Base-by-base conservation (phyloP, 306 rosid species). In the Glycine tomentella region DNA sequence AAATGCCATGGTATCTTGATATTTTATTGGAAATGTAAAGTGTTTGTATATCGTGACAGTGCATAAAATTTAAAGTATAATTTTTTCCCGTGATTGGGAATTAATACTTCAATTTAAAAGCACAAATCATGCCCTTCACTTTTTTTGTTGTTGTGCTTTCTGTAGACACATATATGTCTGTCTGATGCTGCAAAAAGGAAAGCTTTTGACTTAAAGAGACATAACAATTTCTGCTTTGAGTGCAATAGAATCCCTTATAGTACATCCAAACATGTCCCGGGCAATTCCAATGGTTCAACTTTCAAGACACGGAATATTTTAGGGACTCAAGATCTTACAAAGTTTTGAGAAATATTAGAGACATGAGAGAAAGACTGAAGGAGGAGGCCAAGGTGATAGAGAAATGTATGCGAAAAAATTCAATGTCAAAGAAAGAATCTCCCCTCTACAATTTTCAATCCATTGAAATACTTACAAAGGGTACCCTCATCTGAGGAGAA, bases 351-450 rank as follows among this genome's bases (percentile, higher is more conserved):
- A 86, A 87, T 3, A 72, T 91, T 38, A 87, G 69, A 69, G 90
- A 88, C 11, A 75, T 91, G 25, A 89, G 92, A 84, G 97, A 91
- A 61, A 89, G 86, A 64, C 81, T 95, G 44, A 89, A 85, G 84
- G 96, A 95, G 56, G 99, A 95, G 40, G 86, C 90, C 3, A 90
- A 71, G 83, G 99, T 95, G 83, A 95, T 93, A 46, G 94, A 95
- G 83, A 93, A 84, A 34, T 95, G 98, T 66, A 55, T 93, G 79
- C 76, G 74, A 55, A 71, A 81, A 53, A 95, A 88, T 45, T 87
- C 89, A 44, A 42, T 87, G 77, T 34, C 90, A 15, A 77, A 80
- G 75, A 86, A 68, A 55, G 92, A 90, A 80, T 80, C 90, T 42
- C 84, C 92, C 1, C 77, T 82, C 3, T 88, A 74, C 78, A 80